Conservation (phyloP, 2,329 filamentous ascomycete genomes). For the Neofusicoccum sp. region DNA sequence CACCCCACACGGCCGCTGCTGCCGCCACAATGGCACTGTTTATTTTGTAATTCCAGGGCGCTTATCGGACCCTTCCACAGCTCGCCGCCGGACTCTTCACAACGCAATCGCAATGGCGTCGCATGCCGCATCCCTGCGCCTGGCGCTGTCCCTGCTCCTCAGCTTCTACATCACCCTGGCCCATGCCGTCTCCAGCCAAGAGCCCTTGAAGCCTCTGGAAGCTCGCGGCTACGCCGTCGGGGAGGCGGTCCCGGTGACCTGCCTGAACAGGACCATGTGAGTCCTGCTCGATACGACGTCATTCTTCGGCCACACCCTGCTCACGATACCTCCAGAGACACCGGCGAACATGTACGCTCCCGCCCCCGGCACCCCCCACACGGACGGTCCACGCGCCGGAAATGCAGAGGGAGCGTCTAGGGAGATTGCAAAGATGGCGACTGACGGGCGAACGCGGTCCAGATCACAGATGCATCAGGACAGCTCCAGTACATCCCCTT, state of each 20-base stretch:
- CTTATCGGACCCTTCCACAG: background rate
- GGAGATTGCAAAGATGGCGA: background rate
- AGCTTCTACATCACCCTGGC: slow-evolving; percentile 36
- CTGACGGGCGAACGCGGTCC: background rate
- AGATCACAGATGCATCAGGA: slow-evolving; percentile 72
- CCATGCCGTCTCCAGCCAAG: slow-evolving; percentile 41
- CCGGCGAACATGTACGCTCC: slow-evolving; percentile 68
- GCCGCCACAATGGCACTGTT: slow-evolving; percentile 15
- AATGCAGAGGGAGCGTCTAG: background rate
- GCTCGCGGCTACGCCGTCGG: slow-evolving; percentile 47
- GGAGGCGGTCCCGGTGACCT: slow-evolving; percentile 51
- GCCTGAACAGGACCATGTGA: slow-evolving; percentile 53
- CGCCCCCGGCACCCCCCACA: background rate
- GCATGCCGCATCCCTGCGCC: slow-evolving; percentile 1
- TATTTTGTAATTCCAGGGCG: slow-evolving; percentile 1
- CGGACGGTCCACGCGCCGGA: background rate
- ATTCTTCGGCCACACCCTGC: background rate
- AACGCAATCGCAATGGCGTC: slow-evolving; percentile 1
- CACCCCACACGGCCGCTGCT: slow-evolving; percentile 10
- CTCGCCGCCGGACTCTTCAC: background rate
- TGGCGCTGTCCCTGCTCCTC: slow-evolving; percentile 27
- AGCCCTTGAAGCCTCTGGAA: slow-evolving; percentile 36
- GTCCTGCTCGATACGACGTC: slow-evolving; percentile 22
- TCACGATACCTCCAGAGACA: slow-evolving; percentile 60
- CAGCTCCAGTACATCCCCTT: slow-evolving; percentile 92